phyloP scores from a whole-genome alignment of 441 rosid genomes.

The Metrosideros polymorpha region DNA sequence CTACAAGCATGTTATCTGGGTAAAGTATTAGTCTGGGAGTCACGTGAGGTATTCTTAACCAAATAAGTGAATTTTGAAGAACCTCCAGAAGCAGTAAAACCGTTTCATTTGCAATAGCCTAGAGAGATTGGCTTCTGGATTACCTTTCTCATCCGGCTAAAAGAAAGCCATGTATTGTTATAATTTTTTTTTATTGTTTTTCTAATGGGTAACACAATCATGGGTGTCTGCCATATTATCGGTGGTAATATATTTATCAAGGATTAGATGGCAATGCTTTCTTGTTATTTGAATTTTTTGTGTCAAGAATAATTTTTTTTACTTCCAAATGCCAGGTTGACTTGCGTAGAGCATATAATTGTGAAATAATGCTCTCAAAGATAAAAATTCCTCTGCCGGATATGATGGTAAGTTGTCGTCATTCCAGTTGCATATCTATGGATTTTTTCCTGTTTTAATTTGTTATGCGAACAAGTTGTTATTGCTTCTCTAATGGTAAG shows the following conservation, averaged over 20 bases:
- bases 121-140: not conserved
- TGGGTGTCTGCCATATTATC: not conserved
- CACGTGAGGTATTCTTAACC: not conserved
- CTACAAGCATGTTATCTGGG: not conserved
- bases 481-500: not conserved
- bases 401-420: constrained; percentile 75
- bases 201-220: not conserved
- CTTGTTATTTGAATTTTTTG: not conserved
- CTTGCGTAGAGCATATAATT: constrained; percentile 94
- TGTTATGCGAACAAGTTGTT: not conserved
- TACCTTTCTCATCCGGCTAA: not conserved
- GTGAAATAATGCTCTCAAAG: constrained; percentile 98
- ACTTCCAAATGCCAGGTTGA: constrained; percentile 58
- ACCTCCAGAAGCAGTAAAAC: not conserved
- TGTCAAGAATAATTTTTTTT: constrained; percentile 1
- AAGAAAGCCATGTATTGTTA: not conserved
- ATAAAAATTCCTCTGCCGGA: constrained; percentile 88
- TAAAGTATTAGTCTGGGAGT: not conserved
- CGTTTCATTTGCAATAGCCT: not conserved
- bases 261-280: not conserved
- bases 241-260: not conserved
- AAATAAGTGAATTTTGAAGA: not conserved
- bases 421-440: constrained; percentile 1
- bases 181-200: not conserved
- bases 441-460: not conserved